These are phyloP conservation scores for Kuraishia hungarica DNA, from an alignment of 805 yeast species.

Conservation along the genomic window DNA sequence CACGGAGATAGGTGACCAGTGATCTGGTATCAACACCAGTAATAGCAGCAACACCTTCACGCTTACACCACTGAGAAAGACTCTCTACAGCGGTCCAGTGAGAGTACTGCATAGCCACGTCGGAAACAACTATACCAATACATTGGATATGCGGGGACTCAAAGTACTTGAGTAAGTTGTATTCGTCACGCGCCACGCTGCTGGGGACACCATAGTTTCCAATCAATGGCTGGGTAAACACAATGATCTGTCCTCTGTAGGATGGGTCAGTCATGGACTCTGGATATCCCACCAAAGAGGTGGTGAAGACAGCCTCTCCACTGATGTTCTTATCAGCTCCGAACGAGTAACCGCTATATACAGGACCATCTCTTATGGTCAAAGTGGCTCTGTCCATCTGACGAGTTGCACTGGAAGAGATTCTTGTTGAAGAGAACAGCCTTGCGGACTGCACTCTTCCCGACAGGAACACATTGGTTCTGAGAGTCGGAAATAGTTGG, in stretches of 20 bases:
- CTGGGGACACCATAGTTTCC: constrained; percentile 99
- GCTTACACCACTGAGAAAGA: constrained; percentile 89
- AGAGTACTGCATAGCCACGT: constrained; percentile 91
- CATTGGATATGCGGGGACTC: constrained; percentile 91
- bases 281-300: constrained; percentile 97
- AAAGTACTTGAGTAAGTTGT: constrained; percentile 77
- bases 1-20: constrained; percentile 86
- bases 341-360: constrained; percentile 87
- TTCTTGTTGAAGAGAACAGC: constrained; percentile 1
- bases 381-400: constrained; percentile 74
- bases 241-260: constrained; percentile 92
- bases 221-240: constrained; percentile 93
- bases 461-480: constrained; percentile 3
- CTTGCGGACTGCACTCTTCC: not conserved
- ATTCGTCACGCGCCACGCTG: constrained; percentile 70
- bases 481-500: constrained; percentile 8
- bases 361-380: constrained; percentile 88
- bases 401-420: constrained; percentile 18
- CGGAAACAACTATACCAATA: constrained; percentile 93
- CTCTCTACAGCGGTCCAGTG: constrained; percentile 99
- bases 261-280: constrained; percentile 99
- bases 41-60: constrained; percentile 93
- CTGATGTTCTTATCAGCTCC: constrained; percentile 90
- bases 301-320: constrained; percentile 97
- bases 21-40: constrained; percentile 98